Conservation (phyloP, 805 yeast species). For the Candida arabinofermentans region DNA sequence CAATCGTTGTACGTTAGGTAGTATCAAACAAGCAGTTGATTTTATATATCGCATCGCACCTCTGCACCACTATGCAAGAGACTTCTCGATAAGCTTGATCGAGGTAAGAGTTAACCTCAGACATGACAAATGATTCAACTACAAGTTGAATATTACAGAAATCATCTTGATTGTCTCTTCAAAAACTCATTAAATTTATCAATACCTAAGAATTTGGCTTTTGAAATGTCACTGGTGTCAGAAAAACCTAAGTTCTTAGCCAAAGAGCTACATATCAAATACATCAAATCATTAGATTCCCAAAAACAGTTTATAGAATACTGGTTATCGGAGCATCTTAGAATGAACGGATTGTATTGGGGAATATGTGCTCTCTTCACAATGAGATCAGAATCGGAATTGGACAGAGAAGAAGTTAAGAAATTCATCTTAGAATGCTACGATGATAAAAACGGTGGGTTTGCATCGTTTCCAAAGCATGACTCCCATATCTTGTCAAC, state of each 20-base stretch:
- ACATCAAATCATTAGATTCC: constrained; percentile 51
- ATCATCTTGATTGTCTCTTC: no score
- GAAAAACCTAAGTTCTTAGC: background rate
- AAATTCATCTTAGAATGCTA: constrained; percentile 69
- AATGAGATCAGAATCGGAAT: constrained; percentile 50
- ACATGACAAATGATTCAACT: no score
- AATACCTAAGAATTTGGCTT: no score
- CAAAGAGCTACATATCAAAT: constrained; percentile 54
- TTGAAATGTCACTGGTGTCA: no score
- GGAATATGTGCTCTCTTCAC: constrained; percentile 75
- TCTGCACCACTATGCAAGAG: no score
- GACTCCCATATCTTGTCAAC: constrained; percentile 88
- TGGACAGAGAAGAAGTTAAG: constrained; percentile 59
- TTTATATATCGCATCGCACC: no score
- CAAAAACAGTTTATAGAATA: constrained; percentile 63
- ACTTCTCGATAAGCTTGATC: no score
- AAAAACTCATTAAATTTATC: no score
- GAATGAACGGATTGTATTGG: constrained; percentile 95
- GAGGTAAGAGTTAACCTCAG: no score
- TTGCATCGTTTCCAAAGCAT: constrained; percentile 85
- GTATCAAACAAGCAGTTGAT: no score
- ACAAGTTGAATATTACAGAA: no score
- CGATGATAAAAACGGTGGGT: constrained; percentile 61
- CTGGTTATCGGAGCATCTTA: constrained; percentile 86
- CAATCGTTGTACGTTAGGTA: no score